Base-by-base conservation (phyloP, 2,329 filamentous ascomycete species). In the Apiospora rasikravindrae region DNA sequence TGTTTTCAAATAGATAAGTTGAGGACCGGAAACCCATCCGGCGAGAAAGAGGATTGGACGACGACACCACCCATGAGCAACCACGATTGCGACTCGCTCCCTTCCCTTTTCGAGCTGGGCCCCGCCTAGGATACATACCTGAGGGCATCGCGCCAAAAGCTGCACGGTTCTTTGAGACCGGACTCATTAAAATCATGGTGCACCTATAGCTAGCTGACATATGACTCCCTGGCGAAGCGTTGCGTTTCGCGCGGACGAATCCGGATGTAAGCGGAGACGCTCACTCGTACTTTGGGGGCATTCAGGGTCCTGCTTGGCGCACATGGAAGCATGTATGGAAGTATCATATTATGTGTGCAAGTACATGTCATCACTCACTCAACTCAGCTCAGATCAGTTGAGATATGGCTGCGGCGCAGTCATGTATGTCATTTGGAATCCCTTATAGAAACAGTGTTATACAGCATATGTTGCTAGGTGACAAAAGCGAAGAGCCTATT, bases 281-380 rank as follows among this genome's bases (percentile, higher is more conserved):
- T 40, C 57, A 40, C 8, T n/a, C 57, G 22, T 40, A 40, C 51
- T 57, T 57, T 29, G 51, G 26, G 26, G 51, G 51, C 4, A 40
- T 64, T 64, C 57, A 64, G 57, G 57, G 57, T 64, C 57, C 33
- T 64, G 53, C 53, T 61, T 61, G 57, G 57, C 57, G 33, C 29
- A n/a, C 33, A 37, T n/a, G 57, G 57, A 40, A 14, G 33, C 19
- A 37, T 64, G 57, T 33, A 37, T n/a, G 29, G 4, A n/a, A 14
- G 53, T n/a, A 11, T 11, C 1, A 11, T 22, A n/a, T 19, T 22
- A 22, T 2, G 53, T n/a, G 37, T n/a, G 16, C n/a, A 37, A 19
- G 8, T 29, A 33, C 53, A n/a, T 61, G 29, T 61, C 16, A 61
- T n/a, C 53, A 37, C 26, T 61, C 29, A 33, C 26, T 61, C 29